Evolutionary conservation across 1,284 basidiomycete genomes (phyloP).

Genomic region (Leccinum ambiguum): DNA sequence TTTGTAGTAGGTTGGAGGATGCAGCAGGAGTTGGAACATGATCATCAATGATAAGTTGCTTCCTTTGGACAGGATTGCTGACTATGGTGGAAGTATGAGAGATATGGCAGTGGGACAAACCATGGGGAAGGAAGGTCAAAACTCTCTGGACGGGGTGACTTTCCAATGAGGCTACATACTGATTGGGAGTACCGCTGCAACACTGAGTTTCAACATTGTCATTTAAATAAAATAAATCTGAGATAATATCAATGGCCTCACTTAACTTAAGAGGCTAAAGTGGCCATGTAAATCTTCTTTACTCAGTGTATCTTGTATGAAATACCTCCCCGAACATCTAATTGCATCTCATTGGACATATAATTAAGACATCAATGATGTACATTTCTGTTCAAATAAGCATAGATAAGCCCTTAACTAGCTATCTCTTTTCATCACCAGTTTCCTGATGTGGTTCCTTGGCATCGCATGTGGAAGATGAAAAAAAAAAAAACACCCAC

Average conservation of each 20-base stretch:
- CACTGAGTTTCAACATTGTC: neutral
- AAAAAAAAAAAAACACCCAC: conserved; percentile 57
- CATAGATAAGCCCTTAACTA: conserved; percentile 1
- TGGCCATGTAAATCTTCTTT: neutral
- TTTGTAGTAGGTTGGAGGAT: neutral
- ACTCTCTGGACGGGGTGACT: neutral
- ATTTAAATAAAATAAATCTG: neutral
- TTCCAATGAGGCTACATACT: neutral
- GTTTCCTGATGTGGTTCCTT: conserved; percentile 6
- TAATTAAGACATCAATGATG: conserved; percentile 2
- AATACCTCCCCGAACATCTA: neutral
- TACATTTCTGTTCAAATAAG: neutral
- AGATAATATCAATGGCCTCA: neutral
- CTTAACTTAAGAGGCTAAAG: neutral
- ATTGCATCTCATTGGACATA: conserved; percentile 1
- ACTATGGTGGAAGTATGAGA: neutral
- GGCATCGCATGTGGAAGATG: neutral
- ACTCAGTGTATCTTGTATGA: neutral
- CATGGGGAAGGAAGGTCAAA: neutral
- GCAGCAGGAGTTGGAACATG: neutral
- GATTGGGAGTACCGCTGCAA: neutral
- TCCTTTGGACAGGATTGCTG: neutral
- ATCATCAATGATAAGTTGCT: neutral
- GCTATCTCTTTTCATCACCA: neutral
- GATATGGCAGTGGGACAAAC: neutral